phyloP scores from a whole-genome alignment of 768 basidiomycete species.

The Steccherinum ochraceum region DNA sequence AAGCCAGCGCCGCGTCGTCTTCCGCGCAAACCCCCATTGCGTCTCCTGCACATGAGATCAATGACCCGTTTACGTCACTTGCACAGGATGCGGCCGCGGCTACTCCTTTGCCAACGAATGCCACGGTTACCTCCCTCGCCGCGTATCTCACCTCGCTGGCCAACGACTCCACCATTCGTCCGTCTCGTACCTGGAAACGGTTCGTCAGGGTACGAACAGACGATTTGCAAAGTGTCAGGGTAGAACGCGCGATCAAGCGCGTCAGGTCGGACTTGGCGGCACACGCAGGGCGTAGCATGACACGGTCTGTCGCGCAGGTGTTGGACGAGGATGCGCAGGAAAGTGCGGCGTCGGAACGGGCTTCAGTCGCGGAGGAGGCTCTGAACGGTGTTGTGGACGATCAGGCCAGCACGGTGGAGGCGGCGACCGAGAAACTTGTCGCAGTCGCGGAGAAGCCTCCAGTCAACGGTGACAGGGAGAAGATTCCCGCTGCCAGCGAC shows the following conservation, averaged over 20 bases:
- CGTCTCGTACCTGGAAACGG: constrained; percentile 70
- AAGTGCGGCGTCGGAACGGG: no score
- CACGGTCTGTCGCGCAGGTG: constrained; percentile 27
- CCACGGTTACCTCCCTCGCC: constrained; percentile 61
- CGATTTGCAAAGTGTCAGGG: constrained; percentile 81
- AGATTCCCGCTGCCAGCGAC: constrained; percentile 1
- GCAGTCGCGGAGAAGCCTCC: background rate
- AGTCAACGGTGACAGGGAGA: constrained; percentile 11
- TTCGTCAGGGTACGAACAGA: constrained; percentile 84
- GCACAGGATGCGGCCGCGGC: constrained; percentile 17
- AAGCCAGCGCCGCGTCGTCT: constrained; percentile 29
- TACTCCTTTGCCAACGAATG: constrained; percentile 32
- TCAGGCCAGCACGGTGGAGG: background rate
- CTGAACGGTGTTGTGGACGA: constrained; percentile 1
- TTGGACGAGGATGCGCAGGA: constrained; percentile 12
- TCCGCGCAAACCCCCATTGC: constrained; percentile 35
- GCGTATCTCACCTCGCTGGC: constrained; percentile 77
- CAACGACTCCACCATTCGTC: constrained; percentile 57
- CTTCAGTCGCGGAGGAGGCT: background rate
- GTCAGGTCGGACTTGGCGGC: constrained; percentile 80
- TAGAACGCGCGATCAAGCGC: constrained; percentile 84
- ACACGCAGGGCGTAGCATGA: constrained; percentile 35
- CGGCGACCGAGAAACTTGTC: background rate
- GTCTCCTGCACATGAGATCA: constrained; percentile 49
- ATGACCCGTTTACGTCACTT: constrained; percentile 51